Percentiles rank a stretch among this genome's conserved stretches.
These are phyloP conservation scores for Eustoma russellianum DNA, from an alignment of 257 asterid species.

Conservation along the genomic window DNA sequence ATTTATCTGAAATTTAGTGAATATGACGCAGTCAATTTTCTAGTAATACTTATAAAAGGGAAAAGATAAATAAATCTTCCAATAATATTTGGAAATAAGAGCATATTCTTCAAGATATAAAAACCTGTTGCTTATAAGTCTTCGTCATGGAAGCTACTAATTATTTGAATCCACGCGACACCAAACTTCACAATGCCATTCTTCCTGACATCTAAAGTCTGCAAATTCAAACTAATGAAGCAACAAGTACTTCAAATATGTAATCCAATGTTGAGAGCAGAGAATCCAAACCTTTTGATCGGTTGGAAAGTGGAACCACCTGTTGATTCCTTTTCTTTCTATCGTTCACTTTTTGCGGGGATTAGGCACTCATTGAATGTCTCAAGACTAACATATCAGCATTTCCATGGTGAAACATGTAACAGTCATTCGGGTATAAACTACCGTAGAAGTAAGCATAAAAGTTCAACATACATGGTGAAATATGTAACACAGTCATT, in stretches of 20 bases:
- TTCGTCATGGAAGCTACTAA: conserved; percentile 86
- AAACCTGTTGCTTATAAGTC: conserved; percentile 93
- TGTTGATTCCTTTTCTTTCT: conserved; percentile 34
- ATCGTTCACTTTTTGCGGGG: conserved; percentile 53
- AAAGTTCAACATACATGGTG: conserved; percentile 68
- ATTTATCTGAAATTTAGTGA: conserved; percentile 52
- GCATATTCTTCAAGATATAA: conserved; percentile 19
- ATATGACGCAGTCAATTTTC: background rate
- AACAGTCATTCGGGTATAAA: too few species aligned
- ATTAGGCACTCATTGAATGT: conserved; percentile 64
- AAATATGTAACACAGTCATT: conserved; percentile 85
- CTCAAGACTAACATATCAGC: too few species aligned
- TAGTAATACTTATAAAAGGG: background rate
- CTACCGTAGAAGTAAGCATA: too few species aligned
- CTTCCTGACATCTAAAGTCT: conserved; percentile 57
- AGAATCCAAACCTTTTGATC: conserved; percentile 47
- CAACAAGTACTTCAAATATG: conserved; percentile 1
- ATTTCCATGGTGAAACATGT: too few species aligned
- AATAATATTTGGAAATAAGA: background rate
- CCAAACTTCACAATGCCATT: conserved; percentile 67
- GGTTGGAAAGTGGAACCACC: conserved; percentile 59
- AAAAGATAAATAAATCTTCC: too few species aligned
- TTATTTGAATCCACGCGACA: conserved; percentile 79
- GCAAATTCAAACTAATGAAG: conserved; percentile 21
- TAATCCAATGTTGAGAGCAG: background rate